These are phyloP conservation scores for Cyberlindnera xylosilytica DNA, from an alignment of 805 yeast genomes.

Conservation along the genomic window DNA sequence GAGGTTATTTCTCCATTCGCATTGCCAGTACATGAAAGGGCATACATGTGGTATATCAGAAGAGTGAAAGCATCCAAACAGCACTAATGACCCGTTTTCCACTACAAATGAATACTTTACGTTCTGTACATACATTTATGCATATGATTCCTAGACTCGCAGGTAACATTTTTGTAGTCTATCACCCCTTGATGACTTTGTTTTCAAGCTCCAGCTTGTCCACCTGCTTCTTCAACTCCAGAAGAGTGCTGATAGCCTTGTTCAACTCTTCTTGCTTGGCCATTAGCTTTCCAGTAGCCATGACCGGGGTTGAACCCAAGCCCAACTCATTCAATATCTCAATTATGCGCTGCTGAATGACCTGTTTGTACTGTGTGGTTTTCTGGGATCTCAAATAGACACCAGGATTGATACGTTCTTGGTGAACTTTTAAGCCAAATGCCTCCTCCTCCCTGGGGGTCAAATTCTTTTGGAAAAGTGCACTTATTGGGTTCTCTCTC, in stretches of 20 bases:
- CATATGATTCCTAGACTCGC: too few species aligned
- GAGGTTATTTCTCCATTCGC: constrained; percentile 93
- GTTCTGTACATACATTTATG: too few species aligned
- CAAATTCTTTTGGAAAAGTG: constrained; percentile 39
- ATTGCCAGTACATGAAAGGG: constrained; percentile 80
- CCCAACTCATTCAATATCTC: constrained; percentile 74
- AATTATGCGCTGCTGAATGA: constrained; percentile 58
- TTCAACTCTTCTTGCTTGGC: constrained; percentile 73
- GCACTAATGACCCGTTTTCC: constrained; percentile 1
- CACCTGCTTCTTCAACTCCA: constrained; percentile 81
- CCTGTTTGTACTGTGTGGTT: constrained; percentile 75
- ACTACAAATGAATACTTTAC: too few species aligned
- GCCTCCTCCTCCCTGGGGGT: constrained; percentile 78
- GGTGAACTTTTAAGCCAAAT: constrained; percentile 78
- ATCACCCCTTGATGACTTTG: constrained; percentile 35
- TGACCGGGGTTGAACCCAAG: constrained; percentile 75
- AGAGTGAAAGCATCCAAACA: constrained; percentile 44
- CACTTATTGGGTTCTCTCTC: constrained; percentile 33
- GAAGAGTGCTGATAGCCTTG: constrained; percentile 62
- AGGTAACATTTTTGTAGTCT: too few species aligned
- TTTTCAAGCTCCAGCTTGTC: constrained; percentile 86
- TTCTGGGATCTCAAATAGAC: constrained; percentile 78
- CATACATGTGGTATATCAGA: constrained; percentile 89
- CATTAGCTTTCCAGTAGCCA: constrained; percentile 81
- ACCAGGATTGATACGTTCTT: constrained; percentile 65